Percentiles rank a stretch among this genome's conserved stretches.
Conservation (phyloP, 345 rosid species). For the Moricandia moricandioides region DNA sequence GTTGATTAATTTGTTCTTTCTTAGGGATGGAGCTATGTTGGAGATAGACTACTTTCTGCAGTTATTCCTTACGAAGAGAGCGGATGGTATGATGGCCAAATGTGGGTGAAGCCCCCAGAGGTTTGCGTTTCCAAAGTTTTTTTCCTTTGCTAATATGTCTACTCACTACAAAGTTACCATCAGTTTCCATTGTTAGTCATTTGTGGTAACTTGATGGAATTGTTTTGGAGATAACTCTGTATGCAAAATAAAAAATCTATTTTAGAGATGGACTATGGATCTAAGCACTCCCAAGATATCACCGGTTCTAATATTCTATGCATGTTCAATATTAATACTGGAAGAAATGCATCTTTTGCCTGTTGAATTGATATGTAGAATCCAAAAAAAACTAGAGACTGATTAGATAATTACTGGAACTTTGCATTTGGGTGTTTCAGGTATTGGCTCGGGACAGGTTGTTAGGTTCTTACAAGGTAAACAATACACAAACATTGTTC, state of each 20-base stretch:
- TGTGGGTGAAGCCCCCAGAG: constrained; percentile 98
- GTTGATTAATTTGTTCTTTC: background rate
- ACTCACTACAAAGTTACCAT: background rate
- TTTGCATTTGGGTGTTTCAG: constrained; percentile 39
- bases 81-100: constrained; percentile 99
- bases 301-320: background rate
- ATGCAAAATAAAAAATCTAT: too few relatives aligned
- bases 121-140: constrained; percentile 33
- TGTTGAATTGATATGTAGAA: background rate
- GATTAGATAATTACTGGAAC: background rate
- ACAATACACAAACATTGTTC: too few relatives aligned
- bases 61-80: constrained; percentile 95
- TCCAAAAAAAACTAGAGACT: background rate
- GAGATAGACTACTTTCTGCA: constrained; percentile 91
- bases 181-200: background rate
- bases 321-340: background rate
- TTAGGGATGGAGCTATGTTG: constrained; percentile 98
- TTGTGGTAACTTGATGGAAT: background rate
- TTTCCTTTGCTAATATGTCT: background rate
- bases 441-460: constrained; percentile 91
- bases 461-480: constrained; percentile 91
- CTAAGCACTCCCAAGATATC: too few relatives aligned
- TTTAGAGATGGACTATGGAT: too few relatives aligned
- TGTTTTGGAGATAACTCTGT: too few relatives aligned
- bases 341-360: background rate